Evolutionary conservation across 139 green algal genomes (phyloP), one percentile per base, ranked within the genome.

Genomic region (Zygnema circumcarinatum): DNA sequence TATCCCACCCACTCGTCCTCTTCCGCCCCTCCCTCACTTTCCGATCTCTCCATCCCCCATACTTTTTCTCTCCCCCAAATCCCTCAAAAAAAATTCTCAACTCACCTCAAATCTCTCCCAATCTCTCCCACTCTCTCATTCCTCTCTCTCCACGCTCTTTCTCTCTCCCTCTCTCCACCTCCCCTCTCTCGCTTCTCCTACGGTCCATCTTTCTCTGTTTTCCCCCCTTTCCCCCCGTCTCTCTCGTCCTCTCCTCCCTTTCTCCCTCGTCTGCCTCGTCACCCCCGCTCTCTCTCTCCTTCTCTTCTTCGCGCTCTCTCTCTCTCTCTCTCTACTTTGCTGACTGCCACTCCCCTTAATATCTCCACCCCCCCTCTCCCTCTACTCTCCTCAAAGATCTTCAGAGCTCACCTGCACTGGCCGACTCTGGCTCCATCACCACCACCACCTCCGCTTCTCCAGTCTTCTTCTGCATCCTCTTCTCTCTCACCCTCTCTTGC

Each of bases 121-220:
- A n/a, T n/a, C n/a, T n/a, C n/a, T n/a, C n/a, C n/a, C n/a, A 52
- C 7, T 16, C 35, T 78, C 7, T 78, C 69, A 16, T 40, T 78
- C 69, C 69, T 40, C 69, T 11, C 3, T 25, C 35, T 39, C 36
- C 69, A 39, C 69, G 3, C 69, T 41, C 33, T 78, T 78, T 41
- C 69, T 78, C 69, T 41, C 16, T 41, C 16, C 11, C 69, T 11
- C 16, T 41, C 69, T 78, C 33, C 16, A 25, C 33, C 33, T 78
- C 69, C 69, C 11, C 69, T 78, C 16, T 41, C 69, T 78, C 69
- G 7, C 16, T 11, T 78, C 16, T 41, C 69, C 69, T 78, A 40
- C 11, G 35, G 7, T 78, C 35, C 16, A 40, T 78, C 69, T 78
- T 11, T 41, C 69, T 40, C 11, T 40, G 7, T 78, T 41, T 78